Base-by-base conservation (phyloP, 2,329 filamentous ascomycete genomes). In the Xylariaceae sp. region DNA sequence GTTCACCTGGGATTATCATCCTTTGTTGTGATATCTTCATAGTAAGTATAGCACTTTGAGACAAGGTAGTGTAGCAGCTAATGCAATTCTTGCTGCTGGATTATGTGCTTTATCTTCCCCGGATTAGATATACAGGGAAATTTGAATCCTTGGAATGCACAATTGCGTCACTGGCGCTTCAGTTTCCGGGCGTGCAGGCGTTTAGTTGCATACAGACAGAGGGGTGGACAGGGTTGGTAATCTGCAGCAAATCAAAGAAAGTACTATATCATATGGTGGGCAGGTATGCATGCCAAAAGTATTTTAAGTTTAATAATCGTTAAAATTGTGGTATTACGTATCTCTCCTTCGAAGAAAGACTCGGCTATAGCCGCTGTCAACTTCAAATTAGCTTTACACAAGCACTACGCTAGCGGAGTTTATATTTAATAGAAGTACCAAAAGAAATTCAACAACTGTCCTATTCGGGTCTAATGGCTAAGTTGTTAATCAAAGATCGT, bases 121-220 rank as follows among this genome's bases (percentile, higher is more conserved):
- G 21, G 7, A 19, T 19, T 24, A 24, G 40, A 44, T n/a, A 44
- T 26, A 34, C 24, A 28, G n/a, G 31, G 19, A 23, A 50, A 49
- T 28, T 31, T 5, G n/a, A 45, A 48, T 41, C 7, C 37, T 41
- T 34, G 31, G 31, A n/a, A 50, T 44, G 53, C 40, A 48, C 29
- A 54, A 58, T 58, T 37, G 46, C 54, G 49, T 58, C 58, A 58
- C 49, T 21, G 28, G 23, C 34, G 9, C 12, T 21, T 53, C 39
- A 28, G 21, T 26, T 41, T 17, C 31, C 11, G 17, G 29, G 2
- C 34, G 37, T 16, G 12, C 29, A 46, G n/a, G n/a, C n/a, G n/a
- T 31, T 23, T 28, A 19, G 43, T 23, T 19, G 23, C 19, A 45
- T 39, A n/a, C 26, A 43, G 19, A 19, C 12, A 17, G 36, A 21